Conservation (phyloP, 139 green algal species). For the Klebsormidium nitens region DNA sequence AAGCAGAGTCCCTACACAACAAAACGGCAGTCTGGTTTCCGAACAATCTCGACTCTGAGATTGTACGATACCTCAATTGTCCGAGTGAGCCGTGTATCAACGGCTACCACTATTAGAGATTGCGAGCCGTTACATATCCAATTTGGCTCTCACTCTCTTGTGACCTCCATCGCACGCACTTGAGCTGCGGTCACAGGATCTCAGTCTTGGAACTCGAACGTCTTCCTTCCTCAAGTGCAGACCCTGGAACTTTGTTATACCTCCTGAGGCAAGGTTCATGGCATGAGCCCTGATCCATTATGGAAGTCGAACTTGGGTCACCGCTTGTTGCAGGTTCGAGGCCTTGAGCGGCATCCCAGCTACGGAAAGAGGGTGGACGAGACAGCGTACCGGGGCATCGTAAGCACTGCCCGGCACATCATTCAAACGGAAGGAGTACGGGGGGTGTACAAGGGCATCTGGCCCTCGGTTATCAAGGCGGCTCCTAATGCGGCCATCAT, state of each 20-base stretch:
- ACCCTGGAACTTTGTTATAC: neutral
- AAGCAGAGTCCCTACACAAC: too few species aligned
- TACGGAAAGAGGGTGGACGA: slow-evolving; percentile 73
- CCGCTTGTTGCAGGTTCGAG: slow-evolving; percentile 52
- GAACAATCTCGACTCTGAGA: too few species aligned
- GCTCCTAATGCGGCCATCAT: slow-evolving; percentile 87
- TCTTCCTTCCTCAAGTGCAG: too few species aligned
- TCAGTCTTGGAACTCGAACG: too few species aligned
- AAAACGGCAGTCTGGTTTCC: too few species aligned
- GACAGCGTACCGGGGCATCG: slow-evolving; percentile 46
- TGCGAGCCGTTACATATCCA: too few species aligned
- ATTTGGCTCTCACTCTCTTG: too few species aligned
- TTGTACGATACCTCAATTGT: too few species aligned
- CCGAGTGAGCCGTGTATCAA: too few species aligned
- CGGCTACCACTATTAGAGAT: too few species aligned
- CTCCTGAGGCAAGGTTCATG: neutral
- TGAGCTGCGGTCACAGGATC: too few species aligned
- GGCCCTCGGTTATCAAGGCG: slow-evolving; percentile 87
- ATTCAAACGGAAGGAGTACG: slow-evolving; percentile 28
- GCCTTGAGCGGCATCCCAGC: slow-evolving; percentile 52
- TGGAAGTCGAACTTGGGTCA: slow-evolving; percentile 17
- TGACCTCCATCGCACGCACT: too few species aligned
- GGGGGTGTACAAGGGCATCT: slow-evolving; percentile 90
- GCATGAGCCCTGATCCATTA: neutral
- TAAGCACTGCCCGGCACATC: slow-evolving; percentile 11